These are phyloP conservation scores for Neostapfia colusana DNA, from an alignment of 176 grass and related monocot species.

Conservation along the genomic window DNA sequence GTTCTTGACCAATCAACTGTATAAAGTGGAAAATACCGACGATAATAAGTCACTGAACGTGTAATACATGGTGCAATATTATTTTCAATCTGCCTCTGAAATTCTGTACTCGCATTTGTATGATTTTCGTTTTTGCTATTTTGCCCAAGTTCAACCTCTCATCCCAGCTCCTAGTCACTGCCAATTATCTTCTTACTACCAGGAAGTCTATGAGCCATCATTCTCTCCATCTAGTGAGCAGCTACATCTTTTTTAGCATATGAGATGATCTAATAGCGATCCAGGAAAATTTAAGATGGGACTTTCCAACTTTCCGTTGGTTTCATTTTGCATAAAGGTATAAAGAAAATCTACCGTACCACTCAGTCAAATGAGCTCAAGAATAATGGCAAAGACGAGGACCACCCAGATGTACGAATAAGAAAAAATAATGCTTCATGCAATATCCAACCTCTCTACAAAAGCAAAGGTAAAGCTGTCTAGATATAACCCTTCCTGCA, in stretches of 20 bases:
- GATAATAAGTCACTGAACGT: conserved; percentile 14
- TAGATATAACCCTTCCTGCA: no score
- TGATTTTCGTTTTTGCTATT: neutral
- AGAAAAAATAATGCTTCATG: no score
- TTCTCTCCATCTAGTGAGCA: neutral
- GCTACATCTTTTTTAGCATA: neutral
- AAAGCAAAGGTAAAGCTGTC: no score
- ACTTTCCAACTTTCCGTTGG: no score
- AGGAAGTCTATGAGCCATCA: neutral
- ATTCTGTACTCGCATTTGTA: neutral
- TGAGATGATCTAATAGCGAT: no score
- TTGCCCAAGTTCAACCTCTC: neutral
- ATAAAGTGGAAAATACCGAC: neutral
- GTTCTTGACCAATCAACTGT: conserved; percentile 8
- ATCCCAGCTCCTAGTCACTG: neutral
- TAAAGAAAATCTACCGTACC: no score
- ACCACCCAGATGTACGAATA: neutral
- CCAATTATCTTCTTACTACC: neutral
- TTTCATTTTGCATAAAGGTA: no score
- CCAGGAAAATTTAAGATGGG: no score
- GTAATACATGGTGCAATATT: no score
- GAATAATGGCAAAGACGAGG: neutral
- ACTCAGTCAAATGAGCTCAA: no score
- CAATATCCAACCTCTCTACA: no score
- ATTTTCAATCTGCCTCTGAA: neutral